These are phyloP conservation scores for Edaphochlamys debaryana DNA, from an alignment of 139 green algal genomes.

Conservation along the genomic window DNA sequence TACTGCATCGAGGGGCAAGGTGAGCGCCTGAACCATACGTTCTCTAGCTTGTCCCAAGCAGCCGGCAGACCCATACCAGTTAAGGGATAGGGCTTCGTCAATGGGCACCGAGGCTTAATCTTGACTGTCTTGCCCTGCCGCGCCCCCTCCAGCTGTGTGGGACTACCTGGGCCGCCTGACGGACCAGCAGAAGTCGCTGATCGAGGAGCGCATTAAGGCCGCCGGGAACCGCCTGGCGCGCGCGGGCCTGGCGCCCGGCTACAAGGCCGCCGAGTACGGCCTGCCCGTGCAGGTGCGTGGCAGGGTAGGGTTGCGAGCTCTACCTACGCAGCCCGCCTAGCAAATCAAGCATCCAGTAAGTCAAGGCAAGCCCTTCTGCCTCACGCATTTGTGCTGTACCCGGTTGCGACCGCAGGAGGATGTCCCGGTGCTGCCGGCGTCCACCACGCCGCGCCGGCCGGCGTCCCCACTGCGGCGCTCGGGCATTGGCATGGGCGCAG, in stretches of 20 bases:
- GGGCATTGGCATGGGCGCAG: conserved; percentile 5
- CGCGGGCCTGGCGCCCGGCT: conserved; percentile 59
- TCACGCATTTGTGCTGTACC: no score
- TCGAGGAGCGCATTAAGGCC: conserved; percentile 88
- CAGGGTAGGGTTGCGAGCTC: no score
- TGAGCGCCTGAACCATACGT: no score
- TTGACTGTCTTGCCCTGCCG: no score
- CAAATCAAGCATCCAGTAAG: no score
- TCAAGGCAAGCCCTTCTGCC: no score
- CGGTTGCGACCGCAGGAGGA: conserved; percentile 38
- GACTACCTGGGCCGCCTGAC: conserved; percentile 78
- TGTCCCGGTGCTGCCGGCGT: neutral
- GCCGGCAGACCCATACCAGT: no score
- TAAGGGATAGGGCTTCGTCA: no score
- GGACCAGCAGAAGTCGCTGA: conserved; percentile 78
- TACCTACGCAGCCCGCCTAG: neutral
- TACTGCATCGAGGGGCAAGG: conserved; percentile 81
- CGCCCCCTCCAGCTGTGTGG: conserved; percentile 82
- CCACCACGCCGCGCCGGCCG: neutral
- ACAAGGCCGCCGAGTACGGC: conserved; percentile 48
- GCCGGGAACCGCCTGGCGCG: conserved; percentile 67
- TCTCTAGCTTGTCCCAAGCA: no score
- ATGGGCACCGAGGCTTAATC: no score
- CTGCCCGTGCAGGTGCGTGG: neutral
- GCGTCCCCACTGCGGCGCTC: conserved; percentile 34